Evolutionary conservation across 2,329 filamentous ascomycete genomes (phyloP), one percentile per base, ranked within the genome.

Genomic region (Nemania sp.): DNA sequence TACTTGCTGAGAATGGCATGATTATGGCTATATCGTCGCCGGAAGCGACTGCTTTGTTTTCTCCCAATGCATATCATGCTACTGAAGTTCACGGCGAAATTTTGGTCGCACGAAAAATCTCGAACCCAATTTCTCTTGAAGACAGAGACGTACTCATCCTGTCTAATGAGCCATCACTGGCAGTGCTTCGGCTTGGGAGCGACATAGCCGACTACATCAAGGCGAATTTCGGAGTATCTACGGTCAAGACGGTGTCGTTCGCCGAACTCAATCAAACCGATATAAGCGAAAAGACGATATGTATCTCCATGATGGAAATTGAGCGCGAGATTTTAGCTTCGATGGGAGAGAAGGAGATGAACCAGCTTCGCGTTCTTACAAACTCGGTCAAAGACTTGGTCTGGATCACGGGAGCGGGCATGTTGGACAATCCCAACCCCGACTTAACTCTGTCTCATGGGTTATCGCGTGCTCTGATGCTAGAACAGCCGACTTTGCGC

Each of bases 401-500:
- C 20, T 60, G 54, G 57, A 6, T 61, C 15, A 57, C 54, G 1
- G 52, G 59, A 0, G 57, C 51, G 6, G 37, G 50, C 19, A 56
- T 60, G 53, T 33, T 57, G 11, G 37, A 33, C 7, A 22, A 6
- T 15, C 34, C 52, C 6, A 42, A 55, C 3, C 54, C 57, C 2
- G 43, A 50, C 22, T 19, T 62, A 2, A 56, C 60, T 0, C 54
- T 64, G 1, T 37, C 52, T 2, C 40, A 14, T 12, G 61, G 61
- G 1, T 39, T 61, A 1, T 60, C 59, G 1, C 61, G 61, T 4
- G 56, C 59, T 3, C 17, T 63, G 1, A 61, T 56, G 59, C 19
- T 63, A 2, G 61, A 63, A 26, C 61, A 63, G 20, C 61, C 61
- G 1, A 8, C 54, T 1, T 15, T 52, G 2, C 26, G 46, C 2